Evolutionary conservation across 345 rosid genomes (phyloP), one percentile per base, ranked within the genome.

Genomic region (Leavenworthia alabamica): DNA sequence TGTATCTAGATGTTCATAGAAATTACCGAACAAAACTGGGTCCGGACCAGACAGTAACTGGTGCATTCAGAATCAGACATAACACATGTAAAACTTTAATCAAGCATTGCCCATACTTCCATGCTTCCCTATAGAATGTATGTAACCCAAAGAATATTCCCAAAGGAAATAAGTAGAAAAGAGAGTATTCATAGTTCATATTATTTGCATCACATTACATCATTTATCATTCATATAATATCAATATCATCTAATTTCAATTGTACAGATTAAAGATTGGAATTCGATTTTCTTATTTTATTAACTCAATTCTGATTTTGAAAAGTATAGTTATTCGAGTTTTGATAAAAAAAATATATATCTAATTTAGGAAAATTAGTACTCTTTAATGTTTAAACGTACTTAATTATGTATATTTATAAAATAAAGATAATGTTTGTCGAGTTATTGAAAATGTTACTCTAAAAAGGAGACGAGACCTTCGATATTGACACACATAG

Each of bases 31-130:
- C 37, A 41, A 41, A 41, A 28, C 37, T 60, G 32, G 64, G 65
- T 31, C 42, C 54, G 43, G 53, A 60, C 54, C 65, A 45, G 54
- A 60, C 32, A 32, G 52, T 60, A 20, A 28, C 29, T 42, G 31
- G 45, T 31, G 10, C 16, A 23, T 60, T n/a, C n/a, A n/a, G n/a
- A n/a, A n/a, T 29, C 53, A 17, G 53, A 60, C 65, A 60, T 29
- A 9, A 20, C 65, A 60, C 43, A 60, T 60, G 65, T 22, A 19
- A 8, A 8, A 5, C 32, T 60, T 60, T 32, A 60, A 45, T 45
- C 65, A 44, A 45, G 14, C 43, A 15, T 45, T 32, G 65, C 44
- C 65, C 65, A 60, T 55, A 4, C 45, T 55, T 9, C 10, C 17
- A 36, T 45, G 12, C 53, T 31, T 26, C 28, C 28, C 28, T 26